Evolutionary conservation across 176 grass and related monocot species (phyloP), one percentile per base, ranked within the genome.

Genomic region (Paspalum notatum): DNA sequence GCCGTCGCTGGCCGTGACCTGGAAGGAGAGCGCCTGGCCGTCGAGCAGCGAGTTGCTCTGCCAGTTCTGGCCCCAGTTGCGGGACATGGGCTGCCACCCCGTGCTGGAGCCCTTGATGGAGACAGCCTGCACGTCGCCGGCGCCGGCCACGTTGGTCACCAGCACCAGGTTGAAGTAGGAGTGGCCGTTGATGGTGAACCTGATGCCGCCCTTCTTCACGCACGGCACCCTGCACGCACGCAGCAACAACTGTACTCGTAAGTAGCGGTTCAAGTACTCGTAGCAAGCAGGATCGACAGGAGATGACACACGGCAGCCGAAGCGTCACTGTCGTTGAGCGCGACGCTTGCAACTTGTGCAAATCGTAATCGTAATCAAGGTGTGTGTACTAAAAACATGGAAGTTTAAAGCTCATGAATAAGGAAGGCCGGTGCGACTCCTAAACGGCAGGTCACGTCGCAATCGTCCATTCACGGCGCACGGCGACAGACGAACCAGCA

Each of bases 31-130:
- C 84, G 66, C 81, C 71, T 97, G 94, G 12, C 94, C 82, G 42
- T 93, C 84, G 20, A 97, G 89, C 43, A 91, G n/a, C 5, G 86
- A 64, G 86, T 97, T 97, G 89, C 94, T 97, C 90, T 97, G 93
- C 93, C 93, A 97, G 83, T 97, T 97, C 82, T 97, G 93, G 16
- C 93, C 93, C 93, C 90, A 97, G 80, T 97, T 97, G 3, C 93
- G 76, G 0, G 93, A 89, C 93, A 97, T 97, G 45, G 90, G 62
- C 81, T 93, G 93, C 93, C 93, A 97, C 14, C 83, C 90, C 1
- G 73, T 83, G 64, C 53, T 82, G 39, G 94, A 93, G 1, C 94
- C 91, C 81, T 93, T 97, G 89, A 97, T 97, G 7, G 94, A 85
- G 8, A 91, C 94, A 20, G 91, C 65, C 9, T 47, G 77, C 77